phyloP scores from a whole-genome alignment of 2,329 filamentous ascomycete genomes.

The Ilyonectria robusta region DNA sequence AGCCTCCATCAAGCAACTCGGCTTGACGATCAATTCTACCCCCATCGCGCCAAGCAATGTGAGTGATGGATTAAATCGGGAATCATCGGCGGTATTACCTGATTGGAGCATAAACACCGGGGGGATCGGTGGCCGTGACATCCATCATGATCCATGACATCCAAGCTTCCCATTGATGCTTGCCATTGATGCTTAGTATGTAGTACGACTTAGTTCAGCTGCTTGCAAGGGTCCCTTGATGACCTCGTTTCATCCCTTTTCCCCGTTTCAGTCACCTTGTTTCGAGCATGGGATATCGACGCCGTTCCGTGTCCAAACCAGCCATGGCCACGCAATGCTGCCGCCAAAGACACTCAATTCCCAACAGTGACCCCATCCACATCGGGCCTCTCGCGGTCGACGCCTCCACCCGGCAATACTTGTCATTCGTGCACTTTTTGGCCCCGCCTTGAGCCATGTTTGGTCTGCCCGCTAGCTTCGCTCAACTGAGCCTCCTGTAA shows the following conservation, averaged over 20 bases:
- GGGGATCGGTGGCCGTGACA: too few relatives aligned
- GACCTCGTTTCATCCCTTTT: slow-evolving; percentile 21
- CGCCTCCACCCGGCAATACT: not conserved
- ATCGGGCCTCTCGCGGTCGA: not conserved
- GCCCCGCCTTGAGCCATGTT: not conserved
- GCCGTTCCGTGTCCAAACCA: not conserved
- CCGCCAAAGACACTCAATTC: slow-evolving; percentile 9
- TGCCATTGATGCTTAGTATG: not conserved
- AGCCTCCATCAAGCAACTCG: not conserved
- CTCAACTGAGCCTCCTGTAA: slow-evolving; percentile 15
- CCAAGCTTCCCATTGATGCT: not conserved
- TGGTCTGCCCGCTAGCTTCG: not conserved
- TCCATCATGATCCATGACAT: not conserved
- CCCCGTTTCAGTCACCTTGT: slow-evolving; percentile 27
- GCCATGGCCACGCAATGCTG: slow-evolving; percentile 2
- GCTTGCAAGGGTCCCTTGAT: slow-evolving; percentile 3
- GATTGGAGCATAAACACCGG: slow-evolving; percentile 5
- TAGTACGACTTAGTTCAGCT: not conserved
- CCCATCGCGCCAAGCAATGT: not conserved
- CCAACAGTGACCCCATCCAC: slow-evolving; percentile 1
- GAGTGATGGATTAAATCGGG: not conserved
- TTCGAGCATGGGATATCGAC: not conserved
- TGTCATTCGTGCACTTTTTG: slow-evolving; percentile 21
- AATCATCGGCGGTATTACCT: not conserved
- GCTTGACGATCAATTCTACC: not conserved